A percentile compares a stretch with the other conserved stretches of the same genome.
These are phyloP conservation scores for Capronia coronata DNA, from an alignment of 2,329 filamentous ascomycete species.

Conservation along the genomic window DNA sequence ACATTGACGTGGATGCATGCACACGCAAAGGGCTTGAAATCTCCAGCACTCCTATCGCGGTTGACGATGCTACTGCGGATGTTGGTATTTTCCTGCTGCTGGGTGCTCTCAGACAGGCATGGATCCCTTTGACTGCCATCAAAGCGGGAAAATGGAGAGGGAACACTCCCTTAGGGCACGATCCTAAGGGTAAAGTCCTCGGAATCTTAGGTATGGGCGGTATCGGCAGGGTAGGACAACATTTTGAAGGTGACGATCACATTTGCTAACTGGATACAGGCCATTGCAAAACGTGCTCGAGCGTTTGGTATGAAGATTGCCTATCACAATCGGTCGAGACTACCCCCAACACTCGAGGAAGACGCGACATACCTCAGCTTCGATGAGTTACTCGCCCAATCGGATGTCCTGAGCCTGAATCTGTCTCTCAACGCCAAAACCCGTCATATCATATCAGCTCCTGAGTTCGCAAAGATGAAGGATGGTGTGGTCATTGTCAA, in stretches of 20 bases:
- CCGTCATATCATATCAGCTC: slow-evolving; percentile 42
- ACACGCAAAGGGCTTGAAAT: slow-evolving; percentile 40
- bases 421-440: slow-evolving; percentile 41
- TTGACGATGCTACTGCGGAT: slow-evolving; percentile 44
- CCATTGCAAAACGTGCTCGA: slow-evolving; percentile 41
- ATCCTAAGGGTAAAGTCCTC: slow-evolving; percentile 41
- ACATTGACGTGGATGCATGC: slow-evolving; percentile 51
- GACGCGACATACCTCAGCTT: slow-evolving; percentile 43
- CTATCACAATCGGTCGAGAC: slow-evolving; percentile 43
- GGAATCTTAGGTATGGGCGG: slow-evolving; percentile 46
- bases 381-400: slow-evolving; percentile 41
- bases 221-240: slow-evolving; percentile 39
- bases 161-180: slow-evolving; percentile 38
- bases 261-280: slow-evolving; percentile 30
- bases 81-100: slow-evolving; percentile 45
- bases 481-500: slow-evolving; percentile 42
- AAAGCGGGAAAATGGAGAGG: slow-evolving; percentile 41
- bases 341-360: slow-evolving; percentile 37
- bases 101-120: slow-evolving; percentile 41
- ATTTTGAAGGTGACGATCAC: not conserved
- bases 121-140: slow-evolving; percentile 38
- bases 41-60: slow-evolving; percentile 43
- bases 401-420: slow-evolving; percentile 44
- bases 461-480: slow-evolving; percentile 43
- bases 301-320: slow-evolving; percentile 44